A percentile compares a stretch with the other conserved stretches of the same genome.
phyloP scores from a whole-genome alignment of 768 basidiomycete genomes.

The Suillus lakei region DNA sequence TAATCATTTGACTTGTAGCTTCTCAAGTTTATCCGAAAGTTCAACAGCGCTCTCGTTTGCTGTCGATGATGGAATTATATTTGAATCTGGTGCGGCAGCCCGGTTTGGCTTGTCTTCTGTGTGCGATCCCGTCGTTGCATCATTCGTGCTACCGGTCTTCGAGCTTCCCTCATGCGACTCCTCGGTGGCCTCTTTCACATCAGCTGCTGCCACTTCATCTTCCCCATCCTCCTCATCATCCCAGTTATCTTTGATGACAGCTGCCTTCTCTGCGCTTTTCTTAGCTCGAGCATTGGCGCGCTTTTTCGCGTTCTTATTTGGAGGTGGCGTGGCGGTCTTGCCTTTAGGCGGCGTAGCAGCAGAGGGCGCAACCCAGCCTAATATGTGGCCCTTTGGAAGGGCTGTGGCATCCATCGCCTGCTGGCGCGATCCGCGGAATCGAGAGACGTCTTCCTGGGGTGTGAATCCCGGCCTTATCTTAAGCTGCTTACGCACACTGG shows the following conservation, averaged over 20 bases:
- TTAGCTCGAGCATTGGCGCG: slow-evolving; percentile 82
- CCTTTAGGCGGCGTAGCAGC: slow-evolving; percentile 39
- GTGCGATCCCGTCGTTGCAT: slow-evolving; percentile 27
- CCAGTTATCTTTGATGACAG: slow-evolving; percentile 74
- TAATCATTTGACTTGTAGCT: slow-evolving; percentile 57
- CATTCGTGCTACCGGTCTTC: slow-evolving; percentile 19
- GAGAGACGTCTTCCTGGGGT: slow-evolving; percentile 91
- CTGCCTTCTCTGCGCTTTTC: slow-evolving; percentile 56
- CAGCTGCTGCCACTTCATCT: slow-evolving; percentile 23
- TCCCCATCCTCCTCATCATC: slow-evolving; percentile 71
- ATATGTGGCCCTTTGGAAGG: slow-evolving; percentile 79
- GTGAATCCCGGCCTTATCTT: slow-evolving; percentile 94
- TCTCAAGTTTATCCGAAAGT: slow-evolving; percentile 57
- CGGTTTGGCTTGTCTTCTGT: slow-evolving; percentile 28
- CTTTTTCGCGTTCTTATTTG: slow-evolving; percentile 84
- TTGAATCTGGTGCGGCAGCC: slow-evolving; percentile 22
- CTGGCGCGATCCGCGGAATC: slow-evolving; percentile 81
- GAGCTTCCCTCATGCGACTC: slow-evolving; percentile 31
- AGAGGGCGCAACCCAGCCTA: slow-evolving; percentile 77
- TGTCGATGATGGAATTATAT: slow-evolving; percentile 5
- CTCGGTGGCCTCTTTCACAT: slow-evolving; percentile 19
- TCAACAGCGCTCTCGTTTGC: slow-evolving; percentile 24
- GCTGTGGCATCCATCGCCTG: slow-evolving; percentile 67
- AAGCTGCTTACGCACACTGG: slow-evolving; percentile 83
- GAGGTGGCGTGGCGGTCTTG: slow-evolving; percentile 38